These are phyloP conservation scores for Fomitopsis schrenkii DNA, from an alignment of 1,284 basidiomycete species.

Conservation along the genomic window DNA sequence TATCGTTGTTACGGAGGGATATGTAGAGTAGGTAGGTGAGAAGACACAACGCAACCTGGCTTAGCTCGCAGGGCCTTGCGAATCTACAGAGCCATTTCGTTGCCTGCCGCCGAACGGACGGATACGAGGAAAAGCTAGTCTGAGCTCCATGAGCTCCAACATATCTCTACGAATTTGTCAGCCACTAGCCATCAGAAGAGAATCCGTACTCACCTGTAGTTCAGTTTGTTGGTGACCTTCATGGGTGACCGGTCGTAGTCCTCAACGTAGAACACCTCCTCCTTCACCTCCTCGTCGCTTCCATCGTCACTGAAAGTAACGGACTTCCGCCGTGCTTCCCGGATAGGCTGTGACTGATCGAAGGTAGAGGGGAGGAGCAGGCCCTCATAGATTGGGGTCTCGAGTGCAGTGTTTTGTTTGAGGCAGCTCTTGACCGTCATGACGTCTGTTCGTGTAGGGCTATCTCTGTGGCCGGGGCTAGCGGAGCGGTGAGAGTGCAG, in stretches of 20 bases:
- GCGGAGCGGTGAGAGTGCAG: neutral
- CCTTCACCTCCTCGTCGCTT: constrained; percentile 29
- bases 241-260: constrained; percentile 59
- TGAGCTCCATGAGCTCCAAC: constrained; percentile 35
- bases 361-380: neutral
- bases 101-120: constrained; percentile 7
- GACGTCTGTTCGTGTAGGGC: neutral
- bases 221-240: constrained; percentile 32
- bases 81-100: constrained; percentile 1
- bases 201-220: constrained; percentile 29
- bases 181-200: neutral
- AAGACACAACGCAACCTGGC: constrained; percentile 15
- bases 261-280: constrained; percentile 55
- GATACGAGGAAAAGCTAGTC: constrained; percentile 29
- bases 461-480: neutral
- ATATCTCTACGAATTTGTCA: constrained; percentile 24
- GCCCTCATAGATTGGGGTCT: neutral
- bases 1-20: too few species aligned
- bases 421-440: constrained; percentile 4
- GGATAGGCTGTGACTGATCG: neutral
- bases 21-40: too few species aligned
- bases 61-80: neutral
- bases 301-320: constrained; percentile 53
- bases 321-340: constrained; percentile 34
- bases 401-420: neutral